Evolutionary conservation across 352 stramenopile species (phyloP), one percentile per base, ranked within the genome.

Genomic region (Paralagenidium karlingii): DNA sequence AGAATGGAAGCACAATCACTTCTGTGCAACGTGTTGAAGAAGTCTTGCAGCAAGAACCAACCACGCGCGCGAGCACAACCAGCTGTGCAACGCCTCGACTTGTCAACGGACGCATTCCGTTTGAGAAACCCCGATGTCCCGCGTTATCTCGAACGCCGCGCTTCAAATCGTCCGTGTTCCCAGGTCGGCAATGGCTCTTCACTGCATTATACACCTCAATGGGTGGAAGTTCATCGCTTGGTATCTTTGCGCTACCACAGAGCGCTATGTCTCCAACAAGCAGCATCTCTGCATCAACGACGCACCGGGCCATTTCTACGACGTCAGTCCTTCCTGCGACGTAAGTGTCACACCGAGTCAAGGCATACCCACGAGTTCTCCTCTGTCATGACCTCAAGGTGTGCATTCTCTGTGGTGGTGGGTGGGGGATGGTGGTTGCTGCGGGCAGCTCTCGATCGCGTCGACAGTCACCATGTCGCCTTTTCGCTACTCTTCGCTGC

Each of bases 121-220:
- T 51, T 12, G 60, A 68, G 16, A 66, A 68, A 47, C 38, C 57
- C 7, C 73, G 60, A 11, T 63, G 68, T 3, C 60, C 53, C 0
- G 49, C 79, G 20, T 54, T 81, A 27, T 85, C 71, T 6, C 71
- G 60, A 0, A 85, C 65, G 1, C 63, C 68, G 18, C 55, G 71
- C 11, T 85, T 85, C 51, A 85, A 85, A 40, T 85, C 68, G 3
- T 53, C 44, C 11, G 48, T 63, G 10, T 85, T 84, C 38, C 70
- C 70, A 57, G 70, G 67, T 78, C 45, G 29, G 39, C 34, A 20
- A 7, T 5, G 24, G 37, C 15, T 28, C 2, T 24, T n/a, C n/a
- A n/a, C n/a, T n/a, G n/a, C n/a, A n/a, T n/a, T n/a, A n/a, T n/a
- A n/a, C n/a, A n/a, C n/a, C n/a, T n/a, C n/a, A n/a, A n/a, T n/a